Evolutionary conservation across 2,329 filamentous ascomycete species (phyloP).

Genomic region (Arthrinium puccinioides): DNA sequence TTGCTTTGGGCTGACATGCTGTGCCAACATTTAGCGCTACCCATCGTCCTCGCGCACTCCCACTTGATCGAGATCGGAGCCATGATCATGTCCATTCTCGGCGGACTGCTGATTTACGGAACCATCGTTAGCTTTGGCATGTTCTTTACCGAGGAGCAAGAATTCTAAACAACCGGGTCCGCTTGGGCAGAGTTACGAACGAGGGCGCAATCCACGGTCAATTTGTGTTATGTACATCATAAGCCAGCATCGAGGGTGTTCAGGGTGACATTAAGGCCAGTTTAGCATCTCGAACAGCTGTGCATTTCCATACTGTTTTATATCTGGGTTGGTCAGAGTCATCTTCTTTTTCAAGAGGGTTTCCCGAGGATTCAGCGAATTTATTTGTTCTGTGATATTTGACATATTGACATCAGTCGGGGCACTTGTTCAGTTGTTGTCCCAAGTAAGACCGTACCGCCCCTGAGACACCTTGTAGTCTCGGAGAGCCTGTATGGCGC

Average conservation of each 20-base stretch:
- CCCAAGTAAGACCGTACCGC: conserved; percentile 79
- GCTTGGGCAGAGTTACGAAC: too few relatives aligned
- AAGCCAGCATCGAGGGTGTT: too few relatives aligned
- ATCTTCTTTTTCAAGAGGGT: too few relatives aligned
- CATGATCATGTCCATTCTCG: conserved; percentile 91
- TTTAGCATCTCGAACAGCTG: too few relatives aligned
- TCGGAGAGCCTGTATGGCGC: conserved; percentile 62
- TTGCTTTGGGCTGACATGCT: conserved; percentile 10
- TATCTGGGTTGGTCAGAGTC: too few relatives aligned
- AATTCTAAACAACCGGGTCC: conserved; percentile 70
- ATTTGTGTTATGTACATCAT: too few relatives aligned
- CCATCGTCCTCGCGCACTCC: conserved; percentile 80
- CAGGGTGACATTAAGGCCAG: too few relatives aligned
- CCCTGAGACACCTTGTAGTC: conserved; percentile 71
- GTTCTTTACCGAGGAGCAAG: conserved; percentile 97
- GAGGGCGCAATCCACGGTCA: too few relatives aligned
- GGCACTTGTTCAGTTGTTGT: conserved; percentile 21
- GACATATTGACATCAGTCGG: too few relatives aligned
- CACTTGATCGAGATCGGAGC: conserved; percentile 74
- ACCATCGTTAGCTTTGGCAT: conserved; percentile 97
- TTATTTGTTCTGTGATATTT: too few relatives aligned
- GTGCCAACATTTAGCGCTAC: conserved; percentile 59
- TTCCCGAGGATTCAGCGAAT: too few relatives aligned
- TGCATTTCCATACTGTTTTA: too few relatives aligned
- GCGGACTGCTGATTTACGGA: conserved; percentile 90